These are phyloP conservation scores for Pichia sp. DNA, from an alignment of 1,139 yeast species.

Conservation along the genomic window DNA sequence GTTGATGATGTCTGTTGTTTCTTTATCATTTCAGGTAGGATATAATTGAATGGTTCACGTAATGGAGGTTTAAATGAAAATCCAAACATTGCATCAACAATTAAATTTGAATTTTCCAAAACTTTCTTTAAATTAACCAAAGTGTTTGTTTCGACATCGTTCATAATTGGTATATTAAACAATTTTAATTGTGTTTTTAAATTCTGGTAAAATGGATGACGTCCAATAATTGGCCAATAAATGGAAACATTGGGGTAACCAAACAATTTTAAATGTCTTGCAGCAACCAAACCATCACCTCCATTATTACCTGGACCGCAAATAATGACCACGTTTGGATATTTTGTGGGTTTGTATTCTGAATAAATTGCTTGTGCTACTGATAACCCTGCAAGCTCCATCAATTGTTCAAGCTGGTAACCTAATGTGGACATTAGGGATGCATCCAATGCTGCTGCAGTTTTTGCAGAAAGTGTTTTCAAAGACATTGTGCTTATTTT, in stretches of 20 bases:
- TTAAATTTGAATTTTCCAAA: slow-evolving; percentile 32
- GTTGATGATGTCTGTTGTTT: slow-evolving; percentile 24
- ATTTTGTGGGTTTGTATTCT: slow-evolving; percentile 48
- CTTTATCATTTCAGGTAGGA: slow-evolving; percentile 44
- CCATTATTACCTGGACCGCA: slow-evolving; percentile 97
- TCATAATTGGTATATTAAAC: slow-evolving; percentile 35
- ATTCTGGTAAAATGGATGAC: slow-evolving; percentile 37
- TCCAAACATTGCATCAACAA: slow-evolving; percentile 85
- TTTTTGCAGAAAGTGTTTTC: slow-evolving; percentile 49
- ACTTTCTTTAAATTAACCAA: slow-evolving; percentile 16
- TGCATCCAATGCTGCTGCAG: slow-evolving; percentile 74
- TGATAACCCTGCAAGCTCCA: slow-evolving; percentile 94
- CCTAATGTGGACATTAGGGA: slow-evolving; percentile 79
- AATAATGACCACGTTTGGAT: slow-evolving; percentile 52
- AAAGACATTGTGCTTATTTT: slow-evolving; percentile 21
- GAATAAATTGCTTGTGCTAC: slow-evolving; percentile 82
- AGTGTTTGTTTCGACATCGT: slow-evolving; percentile 19
- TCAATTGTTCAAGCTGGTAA: slow-evolving; percentile 84
- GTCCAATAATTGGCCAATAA: slow-evolving; percentile 59
- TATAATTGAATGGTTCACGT: slow-evolving; percentile 65
- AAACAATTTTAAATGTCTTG: slow-evolving; percentile 77
- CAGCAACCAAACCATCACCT: slow-evolving; percentile 95
- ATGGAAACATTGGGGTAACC: slow-evolving; percentile 64
- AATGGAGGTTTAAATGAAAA: slow-evolving; percentile 89
- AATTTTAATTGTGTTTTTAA: slow-evolving; percentile 55